phyloP scores from a whole-genome alignment of 257 asterid genomes.

The Ophiorrhiza pumila region DNA sequence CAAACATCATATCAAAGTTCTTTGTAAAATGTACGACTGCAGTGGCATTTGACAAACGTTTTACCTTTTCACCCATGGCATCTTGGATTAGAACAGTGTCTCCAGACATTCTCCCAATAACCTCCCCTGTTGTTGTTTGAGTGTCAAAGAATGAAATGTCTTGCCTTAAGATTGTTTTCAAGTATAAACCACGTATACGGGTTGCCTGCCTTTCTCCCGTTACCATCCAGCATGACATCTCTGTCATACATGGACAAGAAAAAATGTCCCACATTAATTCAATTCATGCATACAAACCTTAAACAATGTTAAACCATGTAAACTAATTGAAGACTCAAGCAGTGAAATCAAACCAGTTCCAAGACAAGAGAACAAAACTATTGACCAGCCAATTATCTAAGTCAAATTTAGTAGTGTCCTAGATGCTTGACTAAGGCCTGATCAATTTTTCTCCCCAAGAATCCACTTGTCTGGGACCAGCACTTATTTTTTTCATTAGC shows the following conservation, averaged over 20 bases:
- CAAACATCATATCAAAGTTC: background rate
- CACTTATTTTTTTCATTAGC: background rate
- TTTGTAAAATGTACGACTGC: background rate
- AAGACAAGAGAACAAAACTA: background rate
- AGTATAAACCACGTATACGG: constrained; percentile 50
- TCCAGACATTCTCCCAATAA: constrained; percentile 49
- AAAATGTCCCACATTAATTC: background rate
- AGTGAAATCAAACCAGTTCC: background rate
- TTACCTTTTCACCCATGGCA: constrained; percentile 82
- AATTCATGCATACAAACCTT: background rate
- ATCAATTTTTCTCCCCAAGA: background rate
- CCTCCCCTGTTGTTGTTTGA: constrained; percentile 48
- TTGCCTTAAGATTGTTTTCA: constrained; percentile 50
- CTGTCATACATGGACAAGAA: constrained; percentile 28
- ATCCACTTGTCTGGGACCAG: background rate
- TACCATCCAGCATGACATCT: constrained; percentile 56
- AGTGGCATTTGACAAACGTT: background rate
- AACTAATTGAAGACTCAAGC: too few relatives aligned
- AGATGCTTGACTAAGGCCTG: background rate
- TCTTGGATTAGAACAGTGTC: constrained; percentile 64
- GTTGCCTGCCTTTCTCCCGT: constrained; percentile 54
- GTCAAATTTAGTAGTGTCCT: background rate
- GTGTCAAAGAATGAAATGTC: constrained; percentile 55
- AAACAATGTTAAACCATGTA: background rate
- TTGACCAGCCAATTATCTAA: background rate